phyloP scores from a whole-genome alignment of 2,329 filamentous ascomycete genomes.

The Helminthosporium solani region DNA sequence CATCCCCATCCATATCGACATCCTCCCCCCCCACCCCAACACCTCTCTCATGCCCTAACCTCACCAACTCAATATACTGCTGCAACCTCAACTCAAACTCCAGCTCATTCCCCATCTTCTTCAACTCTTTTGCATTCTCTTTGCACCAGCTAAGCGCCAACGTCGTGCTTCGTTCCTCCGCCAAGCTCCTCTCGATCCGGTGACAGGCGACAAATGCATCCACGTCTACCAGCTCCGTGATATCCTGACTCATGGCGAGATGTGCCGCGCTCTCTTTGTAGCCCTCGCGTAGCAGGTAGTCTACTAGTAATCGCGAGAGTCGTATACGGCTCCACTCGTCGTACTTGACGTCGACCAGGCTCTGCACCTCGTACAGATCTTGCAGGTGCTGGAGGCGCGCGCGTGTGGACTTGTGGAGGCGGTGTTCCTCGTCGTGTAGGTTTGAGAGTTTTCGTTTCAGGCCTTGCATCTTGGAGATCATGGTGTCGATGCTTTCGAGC shows the following conservation, averaged over 20 bases:
- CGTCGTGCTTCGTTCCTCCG: conserved; percentile 64
- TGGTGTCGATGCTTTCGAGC: conserved; percentile 64
- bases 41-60: conserved; percentile 52
- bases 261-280: conserved; percentile 75
- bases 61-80: conserved; percentile 89
- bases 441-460: conserved; percentile 83
- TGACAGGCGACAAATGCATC: conserved; percentile 84
- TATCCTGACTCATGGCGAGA: conserved; percentile 71
- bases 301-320: conserved; percentile 83
- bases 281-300: conserved; percentile 84
- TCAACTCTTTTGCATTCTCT: conserved; percentile 89
- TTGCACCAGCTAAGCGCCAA: conserved; percentile 87
- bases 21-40: conserved; percentile 11
- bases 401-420: conserved; percentile 71
- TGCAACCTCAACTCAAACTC: conserved; percentile 93
- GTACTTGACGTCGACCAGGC: conserved; percentile 87
- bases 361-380: conserved; percentile 75
- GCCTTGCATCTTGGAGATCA: conserved; percentile 80
- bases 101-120: conserved; percentile 83
- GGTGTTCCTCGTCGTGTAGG: conserved; percentile 76
- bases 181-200: conserved; percentile 71
- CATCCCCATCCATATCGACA: conserved; percentile 24
- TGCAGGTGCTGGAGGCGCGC: conserved; percentile 79
- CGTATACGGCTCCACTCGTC: conserved; percentile 83
- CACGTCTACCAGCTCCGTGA: conserved; percentile 82